Evolutionary conservation across 208 protist species (phyloP).

Genomic region (Histomonas meleagridis): DNA sequence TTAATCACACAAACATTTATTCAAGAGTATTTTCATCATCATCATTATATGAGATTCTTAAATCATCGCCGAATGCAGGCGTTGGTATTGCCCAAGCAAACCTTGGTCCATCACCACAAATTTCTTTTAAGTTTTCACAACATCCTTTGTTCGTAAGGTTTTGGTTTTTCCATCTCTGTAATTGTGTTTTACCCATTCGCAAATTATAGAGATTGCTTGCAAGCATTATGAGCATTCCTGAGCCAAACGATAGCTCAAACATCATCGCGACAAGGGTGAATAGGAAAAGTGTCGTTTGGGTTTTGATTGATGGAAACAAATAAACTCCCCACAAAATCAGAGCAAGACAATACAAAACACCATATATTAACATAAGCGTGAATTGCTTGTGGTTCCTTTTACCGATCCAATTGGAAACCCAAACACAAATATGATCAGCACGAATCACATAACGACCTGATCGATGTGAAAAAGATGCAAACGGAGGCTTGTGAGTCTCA

Average conservation of each 20-base stretch:
- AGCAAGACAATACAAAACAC: neutral
- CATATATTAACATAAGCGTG: neutral
- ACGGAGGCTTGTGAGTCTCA: neutral
- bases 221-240: neutral
- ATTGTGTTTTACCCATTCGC: neutral
- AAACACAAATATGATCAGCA: conserved; percentile 24
- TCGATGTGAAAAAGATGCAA: neutral
- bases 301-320: neutral
- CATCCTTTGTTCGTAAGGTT: no score
- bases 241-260: neutral
- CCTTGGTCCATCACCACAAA: neutral
- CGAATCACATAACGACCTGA: neutral
- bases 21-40: no score
- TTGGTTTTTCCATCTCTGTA: neutral
- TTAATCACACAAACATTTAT: no score
- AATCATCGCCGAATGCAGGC: neutral
- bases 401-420: conserved; percentile 25
- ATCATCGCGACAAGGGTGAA: neutral
- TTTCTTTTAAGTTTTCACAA: neutral
- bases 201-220: neutral
- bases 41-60: neutral
- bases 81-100: neutral
- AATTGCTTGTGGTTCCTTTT: conserved; percentile 32
- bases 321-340: no score
- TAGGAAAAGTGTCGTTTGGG: no score